Base-by-base conservation (phyloP, 352 stramenopile species). In the Saprolegnia diclina region DNA sequence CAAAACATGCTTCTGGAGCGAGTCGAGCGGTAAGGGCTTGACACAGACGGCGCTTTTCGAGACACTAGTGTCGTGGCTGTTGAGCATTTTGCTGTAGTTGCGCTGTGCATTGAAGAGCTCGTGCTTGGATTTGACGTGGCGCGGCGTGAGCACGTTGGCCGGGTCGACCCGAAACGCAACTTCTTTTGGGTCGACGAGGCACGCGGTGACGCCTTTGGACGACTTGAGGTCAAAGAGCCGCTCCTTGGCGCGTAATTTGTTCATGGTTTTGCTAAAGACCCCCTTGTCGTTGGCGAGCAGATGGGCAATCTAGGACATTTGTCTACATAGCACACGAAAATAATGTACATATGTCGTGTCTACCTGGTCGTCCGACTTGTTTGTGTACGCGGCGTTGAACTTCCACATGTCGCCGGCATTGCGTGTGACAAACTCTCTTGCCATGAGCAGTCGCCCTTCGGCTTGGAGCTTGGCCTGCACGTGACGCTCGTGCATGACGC, bases 181-280 rank as follows among this genome's bases (percentile, higher is more conserved):
- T 22, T 55, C 57, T 32, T 55, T 66, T 21, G 57, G 57, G 44
- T 66, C 57, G 2, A 71, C 74, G 52, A 90, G 81, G 67, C 82
- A 90, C 18, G 67, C 71, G 3, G 79, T 77, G 22, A 90, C 79
- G 10, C 80, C 78, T 29, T 74, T 69, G 38, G 80, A 88, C 37
- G 82, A 90, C 57, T 79, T 90, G 22, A 90, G 77, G 44, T 73
- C 78, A 21, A 87, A 63, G 45, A 90, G 67, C 14, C 82, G 81
- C 72, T 89, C 81, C 53, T 86, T 87, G 35, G 79, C 77, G 3
- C 81, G 79, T 37, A 89, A 57, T 2, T 73, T 66, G 64, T 87
- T 88, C 83, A 79, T 53, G 83, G 77, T 38, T 75, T 74, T 21
- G 73, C 75, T 62, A 83, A 89, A 26, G 62, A 72, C 40, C 14